Conservation (phyloP, 495 filamentous ascomycete genomes). For the Lophiostoma macrostomum region DNA sequence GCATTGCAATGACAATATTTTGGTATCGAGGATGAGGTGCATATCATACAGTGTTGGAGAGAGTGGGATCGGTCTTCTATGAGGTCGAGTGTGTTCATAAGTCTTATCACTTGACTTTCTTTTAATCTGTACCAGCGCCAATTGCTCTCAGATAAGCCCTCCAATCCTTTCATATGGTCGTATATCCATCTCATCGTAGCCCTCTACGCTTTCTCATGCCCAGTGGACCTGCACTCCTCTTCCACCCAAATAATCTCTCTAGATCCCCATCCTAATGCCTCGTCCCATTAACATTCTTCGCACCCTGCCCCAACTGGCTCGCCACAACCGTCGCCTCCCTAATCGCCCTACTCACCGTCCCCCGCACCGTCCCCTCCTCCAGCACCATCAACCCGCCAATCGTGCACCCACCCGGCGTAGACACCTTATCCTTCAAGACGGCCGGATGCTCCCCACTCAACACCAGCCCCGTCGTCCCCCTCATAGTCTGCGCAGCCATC, state of each 20-base stretch:
- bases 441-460: constrained; percentile 74
- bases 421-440: constrained; percentile 71
- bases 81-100: too few relatives aligned
- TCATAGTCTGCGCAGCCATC: constrained; percentile 78
- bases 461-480: constrained; percentile 69
- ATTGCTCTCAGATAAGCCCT: too few relatives aligned
- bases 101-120: too few relatives aligned
- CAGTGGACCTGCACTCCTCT: background rate
- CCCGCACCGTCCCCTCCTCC: constrained; percentile 71
- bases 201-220: too few relatives aligned
- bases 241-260: background rate
- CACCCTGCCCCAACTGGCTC: constrained; percentile 59
- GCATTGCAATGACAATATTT: too few relatives aligned
- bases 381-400: constrained; percentile 72
- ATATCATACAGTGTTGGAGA: too few relatives aligned
- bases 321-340: constrained; percentile 75
- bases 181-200: too few relatives aligned
- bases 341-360: constrained; percentile 67
- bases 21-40: too few relatives aligned
- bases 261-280: constrained; percentile 33
- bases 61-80: too few relatives aligned
- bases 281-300: constrained; percentile 49
- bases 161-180: too few relatives aligned
- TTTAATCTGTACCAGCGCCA: too few relatives aligned
- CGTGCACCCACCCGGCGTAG: constrained; percentile 76